phyloP scores from a whole-genome alignment of 1,284 basidiomycete species.

The Apiotrichum montevideense region DNA sequence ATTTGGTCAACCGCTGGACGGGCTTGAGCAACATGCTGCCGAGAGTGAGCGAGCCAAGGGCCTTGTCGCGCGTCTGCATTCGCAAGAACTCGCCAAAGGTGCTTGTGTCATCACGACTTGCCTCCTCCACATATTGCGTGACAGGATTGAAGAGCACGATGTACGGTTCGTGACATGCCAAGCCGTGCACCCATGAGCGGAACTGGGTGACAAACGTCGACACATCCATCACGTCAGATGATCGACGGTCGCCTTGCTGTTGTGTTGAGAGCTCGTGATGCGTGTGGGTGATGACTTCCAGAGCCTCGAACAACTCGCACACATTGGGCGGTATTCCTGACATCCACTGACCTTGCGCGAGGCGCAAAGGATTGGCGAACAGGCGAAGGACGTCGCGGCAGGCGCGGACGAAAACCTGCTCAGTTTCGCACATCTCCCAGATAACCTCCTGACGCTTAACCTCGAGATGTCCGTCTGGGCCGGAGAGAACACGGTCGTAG shows the following conservation, averaged over 20 bases:
- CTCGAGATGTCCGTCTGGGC: constrained; percentile 50
- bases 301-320: constrained; percentile 68
- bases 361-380: constrained; percentile 68
- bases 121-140: constrained; percentile 53
- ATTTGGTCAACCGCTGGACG: constrained; percentile 63
- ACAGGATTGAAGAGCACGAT: constrained; percentile 64
- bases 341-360: constrained; percentile 66
- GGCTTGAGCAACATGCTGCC: constrained; percentile 67
- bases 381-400: constrained; percentile 59
- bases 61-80: constrained; percentile 65
- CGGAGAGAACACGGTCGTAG: constrained; percentile 18
- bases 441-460: constrained; percentile 62
- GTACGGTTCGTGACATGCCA: constrained; percentile 81
- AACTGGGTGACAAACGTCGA: constrained; percentile 57
- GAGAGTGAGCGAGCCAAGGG: constrained; percentile 59
- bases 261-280: constrained; percentile 60
- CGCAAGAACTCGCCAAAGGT: constrained; percentile 79
- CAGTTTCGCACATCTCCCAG: constrained; percentile 61
- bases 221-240: constrained; percentile 38
- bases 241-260: constrained; percentile 49
- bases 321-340: constrained; percentile 64
- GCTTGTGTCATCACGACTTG: constrained; percentile 54
- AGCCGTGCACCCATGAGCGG: constrained; percentile 55
- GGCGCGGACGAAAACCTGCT: constrained; percentile 61
- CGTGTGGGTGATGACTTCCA: constrained; percentile 73